Base-by-base conservation (phyloP, 2,329 filamentous ascomycete species). In the Monilinia fructigena region DNA sequence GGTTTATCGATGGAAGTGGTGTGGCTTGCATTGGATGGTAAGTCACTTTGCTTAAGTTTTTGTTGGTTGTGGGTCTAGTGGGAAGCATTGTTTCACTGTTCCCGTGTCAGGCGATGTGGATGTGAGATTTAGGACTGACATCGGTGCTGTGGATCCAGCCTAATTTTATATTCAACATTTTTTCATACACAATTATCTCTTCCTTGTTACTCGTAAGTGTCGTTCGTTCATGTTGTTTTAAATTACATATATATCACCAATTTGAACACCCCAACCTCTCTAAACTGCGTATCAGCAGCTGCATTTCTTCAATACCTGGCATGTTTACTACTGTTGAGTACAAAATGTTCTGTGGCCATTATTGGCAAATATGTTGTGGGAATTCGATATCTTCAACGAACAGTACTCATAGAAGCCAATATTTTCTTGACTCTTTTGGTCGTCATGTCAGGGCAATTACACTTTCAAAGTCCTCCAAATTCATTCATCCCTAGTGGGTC, bases 11-110 rank as follows among this genome's bases (percentile, higher is more conserved):
- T 6, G 23, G 10, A 47, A 47, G 40, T 58, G 55, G 45, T 58
- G 55, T 58, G 55, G 55, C 55, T 58, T 58, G 55, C 55, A 58
- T 58, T 58, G 55, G 26, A 31, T 58, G 55, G 55, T 58, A 47
- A 58, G 40, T 58, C 23, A 14, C 12, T n/a, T 47, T 28, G 6
- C 55, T 20, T 28, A 14, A 40, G 10, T 58, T 58, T 23, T 45
- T 20, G 10, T 45, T 45, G 18, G 20, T 58, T 40, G 26, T 20
- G 55, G 55, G 40, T 58, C 23, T 45, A 40, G 18, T 28, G 23
- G 40, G 31, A 45, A 14, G 23, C 40, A 31, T 28, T 20, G 40
- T 47, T 26, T 45, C 14, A 58, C 26, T 58, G 23, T 16, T 31
- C 16, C 45, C n/a, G 18, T 20, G 40, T 52, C 48, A 10, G 55